Conservation (phyloP, 2,329 filamentous ascomycete species). For the Hypoxylon rubiginosum region DNA sequence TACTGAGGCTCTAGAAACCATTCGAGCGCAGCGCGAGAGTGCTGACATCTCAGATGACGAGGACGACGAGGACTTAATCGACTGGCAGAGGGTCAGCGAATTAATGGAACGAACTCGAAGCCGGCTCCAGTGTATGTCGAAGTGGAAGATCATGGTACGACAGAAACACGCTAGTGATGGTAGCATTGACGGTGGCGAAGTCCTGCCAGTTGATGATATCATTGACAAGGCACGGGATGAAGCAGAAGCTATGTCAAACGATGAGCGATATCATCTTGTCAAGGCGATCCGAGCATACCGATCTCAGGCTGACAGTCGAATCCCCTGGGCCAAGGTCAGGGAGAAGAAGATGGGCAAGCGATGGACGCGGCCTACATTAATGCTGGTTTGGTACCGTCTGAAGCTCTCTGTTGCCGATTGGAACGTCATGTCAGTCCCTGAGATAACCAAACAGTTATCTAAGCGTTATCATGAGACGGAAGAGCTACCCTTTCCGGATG, state of each 20-base stretch:
- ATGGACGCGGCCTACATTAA: conserved; percentile 47
- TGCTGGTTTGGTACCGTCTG: conserved; percentile 51
- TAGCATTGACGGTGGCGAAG: conserved; percentile 46
- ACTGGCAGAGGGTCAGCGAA: conserved; percentile 75
- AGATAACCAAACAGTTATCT: conserved; percentile 42
- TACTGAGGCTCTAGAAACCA: conserved; percentile 63
- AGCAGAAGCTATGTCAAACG: conserved; percentile 42
- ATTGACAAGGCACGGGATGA: conserved; percentile 49
- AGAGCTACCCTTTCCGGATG: conserved; percentile 42
- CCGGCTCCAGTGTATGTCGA: conserved; percentile 75
- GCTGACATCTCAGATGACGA: conserved; percentile 51
- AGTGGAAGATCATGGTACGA: conserved; percentile 69
- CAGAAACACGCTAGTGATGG: conserved; percentile 39
- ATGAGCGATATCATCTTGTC: conserved; percentile 47
- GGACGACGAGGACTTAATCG: conserved; percentile 68
- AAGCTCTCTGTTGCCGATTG: conserved; percentile 43
- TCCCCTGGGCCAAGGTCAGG: conserved; percentile 50
- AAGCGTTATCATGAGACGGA: conserved; percentile 42
- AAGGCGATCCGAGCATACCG: conserved; percentile 45
- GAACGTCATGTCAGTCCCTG: conserved; percentile 43
- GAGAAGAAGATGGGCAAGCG: conserved; percentile 24
- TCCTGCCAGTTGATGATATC: conserved; percentile 40
- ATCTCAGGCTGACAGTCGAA: conserved; percentile 47
- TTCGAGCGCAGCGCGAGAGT: conserved; percentile 57
- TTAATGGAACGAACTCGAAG: conserved; percentile 73